Evolutionary conservation across 805 yeast genomes (phyloP).

Genomic region (Metschnikowia shivogae): DNA sequence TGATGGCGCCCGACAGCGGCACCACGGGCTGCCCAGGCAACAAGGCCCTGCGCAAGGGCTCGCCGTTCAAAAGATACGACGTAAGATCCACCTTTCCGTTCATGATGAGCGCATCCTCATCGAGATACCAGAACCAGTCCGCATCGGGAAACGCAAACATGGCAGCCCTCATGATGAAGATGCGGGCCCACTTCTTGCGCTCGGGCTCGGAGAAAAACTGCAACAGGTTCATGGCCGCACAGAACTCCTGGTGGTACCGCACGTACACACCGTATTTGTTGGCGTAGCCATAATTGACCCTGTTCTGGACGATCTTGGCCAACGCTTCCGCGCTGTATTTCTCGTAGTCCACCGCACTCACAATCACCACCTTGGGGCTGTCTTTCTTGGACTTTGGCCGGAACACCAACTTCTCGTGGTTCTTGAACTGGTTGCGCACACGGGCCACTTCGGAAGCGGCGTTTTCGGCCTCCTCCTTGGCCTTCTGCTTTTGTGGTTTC

Average conservation of each 20-base stretch:
- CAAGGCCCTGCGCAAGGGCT: conserved; percentile 59
- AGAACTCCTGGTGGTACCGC: conserved; percentile 81
- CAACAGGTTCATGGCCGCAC: conserved; percentile 49
- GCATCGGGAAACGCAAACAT: conserved; percentile 89
- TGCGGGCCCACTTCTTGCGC: conserved; percentile 57
- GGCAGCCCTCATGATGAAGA: conserved; percentile 75
- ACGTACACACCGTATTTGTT: conserved; percentile 81
- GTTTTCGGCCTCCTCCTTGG: conserved; percentile 46
- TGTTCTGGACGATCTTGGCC: conserved; percentile 71
- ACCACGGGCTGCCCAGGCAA: conserved; percentile 68
- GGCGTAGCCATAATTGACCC: conserved; percentile 81
- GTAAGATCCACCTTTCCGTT: conserved; percentile 58
- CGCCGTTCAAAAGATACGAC: conserved; percentile 55
- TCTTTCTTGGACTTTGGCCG: conserved; percentile 32
- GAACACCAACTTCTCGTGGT: conserved; percentile 59
- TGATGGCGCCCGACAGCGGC: conserved; percentile 63
- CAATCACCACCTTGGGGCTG: conserved; percentile 67
- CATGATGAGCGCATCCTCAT: conserved; percentile 74
- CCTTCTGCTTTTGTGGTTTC: conserved; percentile 29
- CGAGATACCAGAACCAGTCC: conserved; percentile 87
- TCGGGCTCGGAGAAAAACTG: conserved; percentile 41
- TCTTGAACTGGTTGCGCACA: conserved; percentile 57
- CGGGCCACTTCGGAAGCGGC: conserved; percentile 37
- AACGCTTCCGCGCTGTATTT: conserved; percentile 56
- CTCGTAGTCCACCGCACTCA: conserved; percentile 75